Base-by-base conservation (phyloP, 495 filamentous ascomycete species). In the Daldinia decipiens region DNA sequence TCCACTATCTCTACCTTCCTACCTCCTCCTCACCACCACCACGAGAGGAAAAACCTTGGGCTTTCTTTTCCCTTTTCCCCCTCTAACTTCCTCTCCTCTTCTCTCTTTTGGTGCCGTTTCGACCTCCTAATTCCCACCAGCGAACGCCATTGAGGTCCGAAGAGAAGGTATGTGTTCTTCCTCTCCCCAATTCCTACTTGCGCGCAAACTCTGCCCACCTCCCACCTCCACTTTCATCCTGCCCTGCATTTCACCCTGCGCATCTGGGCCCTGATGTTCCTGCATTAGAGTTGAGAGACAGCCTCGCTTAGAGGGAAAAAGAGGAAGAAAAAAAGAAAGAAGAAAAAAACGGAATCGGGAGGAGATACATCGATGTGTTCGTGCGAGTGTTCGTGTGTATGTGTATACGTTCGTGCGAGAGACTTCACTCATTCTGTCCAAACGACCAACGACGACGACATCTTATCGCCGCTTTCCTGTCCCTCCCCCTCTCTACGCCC, bases 221-320 rank as follows among this genome's bases (percentile, higher is more conserved):
- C 62, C 69, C 61, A 61, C 65, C 67, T 73, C 65, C 68, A 65
- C 74, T 60, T 62, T 60, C 65, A 70, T 72, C 72, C 67, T 66
- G 65, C 67, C 65, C 60, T 72, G 68, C 52, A 73, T 74, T 69
- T 58, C 38, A 58, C 66, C 68, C 70, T 78, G 62, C 67, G 75
- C 77, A 73, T 67, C 70, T 75, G 72, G 75, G 74, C 79, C 72
- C 75, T 68, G 62, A 74, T 72, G 77, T 80, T 79, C 77, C 78
- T 79, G 77, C 77, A 79, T 79, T 79, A 78, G 77, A 80, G 77
- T 76, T 79, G 74, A 78, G 57, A 76, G 70, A 74, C 72, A 72
- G 66, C 59, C 72, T 76, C 64, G 62, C 27, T 27, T 7, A 63
- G 53, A 50, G 19, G 50, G 21, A 52, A 29, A 59, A 40, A 32